Evolutionary conservation across 106 monocot genomes (phyloP).

Genomic region (Dioscorea dumetorum): DNA sequence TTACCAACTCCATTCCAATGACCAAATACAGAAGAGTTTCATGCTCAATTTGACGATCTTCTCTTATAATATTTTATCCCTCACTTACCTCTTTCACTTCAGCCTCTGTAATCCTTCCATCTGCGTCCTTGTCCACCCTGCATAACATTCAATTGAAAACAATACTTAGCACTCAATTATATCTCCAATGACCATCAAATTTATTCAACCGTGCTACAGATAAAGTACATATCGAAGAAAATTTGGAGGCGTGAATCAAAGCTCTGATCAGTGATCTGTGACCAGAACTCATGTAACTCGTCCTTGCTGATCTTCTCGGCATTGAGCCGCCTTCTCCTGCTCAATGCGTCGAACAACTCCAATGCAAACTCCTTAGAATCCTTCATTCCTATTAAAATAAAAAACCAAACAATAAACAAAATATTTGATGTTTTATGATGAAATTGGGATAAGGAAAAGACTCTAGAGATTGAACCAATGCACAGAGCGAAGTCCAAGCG

Average conservation of each 20-base stretch:
- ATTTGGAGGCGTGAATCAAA: constrained; percentile 95
- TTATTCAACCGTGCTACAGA: no score
- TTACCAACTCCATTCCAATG: no score
- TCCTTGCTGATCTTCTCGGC: constrained; percentile 66
- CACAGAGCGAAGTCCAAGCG: constrained; percentile 90
- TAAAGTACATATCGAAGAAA: constrained; percentile 87
- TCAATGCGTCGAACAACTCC: constrained; percentile 85
- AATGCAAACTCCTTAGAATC: constrained; percentile 90
- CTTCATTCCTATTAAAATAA: constrained; percentile 68
- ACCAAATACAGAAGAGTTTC: no score
- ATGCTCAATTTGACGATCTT: no score
- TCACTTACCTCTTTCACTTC: constrained; percentile 90
- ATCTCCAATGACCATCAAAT: no score
- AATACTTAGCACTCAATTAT: no score
- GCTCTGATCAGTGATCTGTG: constrained; percentile 78
- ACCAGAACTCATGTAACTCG: constrained; percentile 85
- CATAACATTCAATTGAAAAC: not conserved
- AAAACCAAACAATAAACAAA: not conserved
- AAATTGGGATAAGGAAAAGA: no score
- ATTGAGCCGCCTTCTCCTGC: constrained; percentile 47
- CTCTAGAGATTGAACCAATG: constrained; percentile 39
- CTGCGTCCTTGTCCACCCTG: constrained; percentile 97
- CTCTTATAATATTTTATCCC: not conserved
- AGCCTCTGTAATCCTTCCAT: constrained; percentile 73
- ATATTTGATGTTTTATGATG: not conserved